Evolutionary conservation across 306 rosid genomes (phyloP).

Genomic region (Pterocarpus santalinus): DNA sequence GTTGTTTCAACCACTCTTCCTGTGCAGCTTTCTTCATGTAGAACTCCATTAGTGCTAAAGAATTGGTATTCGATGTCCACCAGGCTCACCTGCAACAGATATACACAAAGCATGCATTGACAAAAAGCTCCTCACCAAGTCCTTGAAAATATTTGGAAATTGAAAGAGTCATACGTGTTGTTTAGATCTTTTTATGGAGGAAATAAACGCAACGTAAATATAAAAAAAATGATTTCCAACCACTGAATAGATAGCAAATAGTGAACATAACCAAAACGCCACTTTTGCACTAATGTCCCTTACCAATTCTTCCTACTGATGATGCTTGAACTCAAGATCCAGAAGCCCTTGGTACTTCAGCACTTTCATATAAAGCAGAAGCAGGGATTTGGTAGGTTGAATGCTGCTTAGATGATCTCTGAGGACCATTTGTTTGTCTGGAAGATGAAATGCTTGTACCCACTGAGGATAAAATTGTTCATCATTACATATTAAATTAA

Average conservation of each 20-base stretch:
- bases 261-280: conserved; percentile 35
- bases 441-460: conserved; percentile 67
- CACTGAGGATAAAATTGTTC: conserved; percentile 51
- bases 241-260: conserved; percentile 13
- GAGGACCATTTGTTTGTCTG: conserved; percentile 65
- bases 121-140: conserved; percentile 13
- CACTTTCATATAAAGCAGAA: conserved; percentile 80
- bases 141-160: conserved; percentile 20
- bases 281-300: conserved; percentile 16
- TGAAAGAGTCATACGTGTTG: neutral
- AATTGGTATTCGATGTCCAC: conserved; percentile 74
- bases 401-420: conserved; percentile 65
- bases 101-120: conserved; percentile 13
- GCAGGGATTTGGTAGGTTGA: conserved; percentile 87
- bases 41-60: conserved; percentile 96
- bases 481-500: conserved; percentile 24
- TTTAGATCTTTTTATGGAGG: conserved; percentile 19
- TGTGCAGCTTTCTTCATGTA: conserved; percentile 97
- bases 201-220: conserved; percentile 13
- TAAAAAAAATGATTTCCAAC: conserved; percentile 3
- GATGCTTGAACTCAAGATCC: conserved; percentile 52
- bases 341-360: conserved; percentile 56
- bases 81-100: conserved; percentile 65
- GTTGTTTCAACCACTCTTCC: conserved; percentile 85
- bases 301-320: conserved; percentile 58